Conservation (phyloP, 495 filamentous ascomycete species). For the Penicillium tannophilum region DNA sequence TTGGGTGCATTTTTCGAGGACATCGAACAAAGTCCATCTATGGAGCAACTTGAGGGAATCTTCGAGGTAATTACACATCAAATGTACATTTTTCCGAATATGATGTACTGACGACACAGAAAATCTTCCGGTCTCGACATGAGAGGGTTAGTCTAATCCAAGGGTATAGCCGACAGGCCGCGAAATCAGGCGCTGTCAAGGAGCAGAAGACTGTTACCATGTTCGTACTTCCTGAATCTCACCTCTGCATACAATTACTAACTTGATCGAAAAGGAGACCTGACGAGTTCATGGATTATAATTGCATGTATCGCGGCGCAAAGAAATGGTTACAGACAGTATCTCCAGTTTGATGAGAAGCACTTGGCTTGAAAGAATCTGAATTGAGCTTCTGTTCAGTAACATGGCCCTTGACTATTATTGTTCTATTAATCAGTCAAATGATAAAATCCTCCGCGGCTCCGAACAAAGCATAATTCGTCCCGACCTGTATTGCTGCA, state of each 20-base stretch:
- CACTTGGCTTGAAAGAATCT: too few species aligned
- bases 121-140: neutral
- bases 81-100: neutral
- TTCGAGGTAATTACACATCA: constrained; percentile 6
- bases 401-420: too few species aligned
- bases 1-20: constrained; percentile 30
- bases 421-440: too few species aligned
- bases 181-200: neutral
- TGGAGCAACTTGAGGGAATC: neutral
- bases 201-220: neutral
- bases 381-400: too few species aligned
- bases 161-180: neutral
- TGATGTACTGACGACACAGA: neutral
- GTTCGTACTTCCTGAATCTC: neutral
- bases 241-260: neutral
- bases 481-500: too few species aligned
- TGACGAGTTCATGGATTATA: constrained; percentile 47
- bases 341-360: neutral
- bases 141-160: neutral
- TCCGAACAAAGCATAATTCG: too few species aligned
- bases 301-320: constrained; percentile 41
- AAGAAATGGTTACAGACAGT: constrained; percentile 27
- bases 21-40: constrained; percentile 6
- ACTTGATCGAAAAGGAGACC: constrained; percentile 25
- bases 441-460: too few species aligned